Conservation (phyloP, 2,329 filamentous ascomycete genomes). For the Fusarium sp. region DNA sequence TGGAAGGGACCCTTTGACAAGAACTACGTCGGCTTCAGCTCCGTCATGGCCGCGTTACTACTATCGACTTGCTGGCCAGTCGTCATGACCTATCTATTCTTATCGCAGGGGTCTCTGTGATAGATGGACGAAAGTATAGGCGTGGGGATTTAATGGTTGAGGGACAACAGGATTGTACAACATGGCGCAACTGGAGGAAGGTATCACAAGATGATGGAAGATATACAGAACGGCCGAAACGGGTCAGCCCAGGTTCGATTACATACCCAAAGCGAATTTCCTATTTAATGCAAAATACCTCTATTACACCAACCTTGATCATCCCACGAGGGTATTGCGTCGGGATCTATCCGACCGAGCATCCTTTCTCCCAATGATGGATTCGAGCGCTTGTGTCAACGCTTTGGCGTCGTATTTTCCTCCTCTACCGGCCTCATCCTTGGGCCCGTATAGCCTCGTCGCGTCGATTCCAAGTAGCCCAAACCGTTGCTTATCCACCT, state of each 20-base stretch:
- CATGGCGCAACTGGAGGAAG: conserved; percentile 21
- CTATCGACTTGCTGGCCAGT: conserved; percentile 53
- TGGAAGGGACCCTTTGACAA: conserved; percentile 56
- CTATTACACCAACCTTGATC: background rate
- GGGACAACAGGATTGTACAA: conserved; percentile 6
- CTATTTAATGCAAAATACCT: conserved; percentile 31
- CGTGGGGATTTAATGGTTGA: background rate
- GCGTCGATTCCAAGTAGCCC: conserved; percentile 78
- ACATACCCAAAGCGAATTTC: conserved; percentile 32
- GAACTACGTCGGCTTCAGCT: conserved; percentile 42
- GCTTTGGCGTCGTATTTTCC: conserved; percentile 81
- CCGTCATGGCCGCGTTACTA: conserved; percentile 48
- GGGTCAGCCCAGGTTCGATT: conserved; percentile 36
- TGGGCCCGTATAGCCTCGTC: conserved; percentile 80
- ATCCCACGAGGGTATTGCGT: conserved; percentile 58
- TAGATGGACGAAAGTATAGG: background rate
- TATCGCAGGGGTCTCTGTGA: conserved; percentile 29
- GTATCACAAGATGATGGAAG: background rate
- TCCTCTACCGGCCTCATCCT: conserved; percentile 54
- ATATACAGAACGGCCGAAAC: background rate
- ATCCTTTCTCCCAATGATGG: conserved; percentile 74
- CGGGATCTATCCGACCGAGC: conserved; percentile 48
- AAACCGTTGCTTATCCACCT: conserved; percentile 75
- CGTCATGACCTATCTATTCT: conserved; percentile 50
- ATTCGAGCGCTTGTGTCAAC: conserved; percentile 79